Percentiles rank a stretch among this genome's conserved stretches.
These are phyloP conservation scores for Calonectria naviculata DNA, from an alignment of 2,329 filamentous ascomycete species.

Conservation along the genomic window DNA sequence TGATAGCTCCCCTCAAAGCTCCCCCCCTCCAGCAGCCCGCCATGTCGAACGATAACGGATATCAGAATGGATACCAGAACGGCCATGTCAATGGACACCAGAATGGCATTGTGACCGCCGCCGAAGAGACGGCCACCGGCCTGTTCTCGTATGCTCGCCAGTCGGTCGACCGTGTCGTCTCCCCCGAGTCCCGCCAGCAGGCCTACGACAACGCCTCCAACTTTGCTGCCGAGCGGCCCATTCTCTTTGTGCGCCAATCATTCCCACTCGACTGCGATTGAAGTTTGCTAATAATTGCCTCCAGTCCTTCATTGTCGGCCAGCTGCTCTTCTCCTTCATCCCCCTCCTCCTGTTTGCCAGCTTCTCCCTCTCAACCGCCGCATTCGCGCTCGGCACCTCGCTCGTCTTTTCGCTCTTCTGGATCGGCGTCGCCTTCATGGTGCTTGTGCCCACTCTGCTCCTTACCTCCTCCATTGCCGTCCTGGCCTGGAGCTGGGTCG, in stretches of 20 bases:
- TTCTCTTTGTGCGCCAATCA: conserved; percentile 70
- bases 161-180: conserved; percentile 63
- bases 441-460: conserved; percentile 77
- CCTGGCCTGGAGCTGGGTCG: conserved; percentile 75
- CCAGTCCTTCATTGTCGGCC: conserved; percentile 75
- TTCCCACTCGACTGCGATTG: background rate
- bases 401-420: conserved; percentile 76
- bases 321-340: conserved; percentile 72
- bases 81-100: background rate
- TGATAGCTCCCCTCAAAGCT: background rate
- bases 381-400: conserved; percentile 71
- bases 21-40: background rate
- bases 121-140: conserved; percentile 48
- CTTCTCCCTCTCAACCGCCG: conserved; percentile 71
- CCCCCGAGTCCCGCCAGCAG: conserved; percentile 69
- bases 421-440: conserved; percentile 72
- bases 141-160: conserved; percentile 54
- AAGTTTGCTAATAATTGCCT: background rate
- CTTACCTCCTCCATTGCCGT: conserved; percentile 71
- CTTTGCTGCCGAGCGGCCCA: conserved; percentile 73
- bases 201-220: conserved; percentile 62
- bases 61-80: background rate
- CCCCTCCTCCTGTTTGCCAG: conserved; percentile 76
- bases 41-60: conserved; percentile 25
- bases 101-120: conserved; percentile 35